Conservation (phyloP, 495 filamentous ascomycete species). For the Hypoxylon intermedium region DNA sequence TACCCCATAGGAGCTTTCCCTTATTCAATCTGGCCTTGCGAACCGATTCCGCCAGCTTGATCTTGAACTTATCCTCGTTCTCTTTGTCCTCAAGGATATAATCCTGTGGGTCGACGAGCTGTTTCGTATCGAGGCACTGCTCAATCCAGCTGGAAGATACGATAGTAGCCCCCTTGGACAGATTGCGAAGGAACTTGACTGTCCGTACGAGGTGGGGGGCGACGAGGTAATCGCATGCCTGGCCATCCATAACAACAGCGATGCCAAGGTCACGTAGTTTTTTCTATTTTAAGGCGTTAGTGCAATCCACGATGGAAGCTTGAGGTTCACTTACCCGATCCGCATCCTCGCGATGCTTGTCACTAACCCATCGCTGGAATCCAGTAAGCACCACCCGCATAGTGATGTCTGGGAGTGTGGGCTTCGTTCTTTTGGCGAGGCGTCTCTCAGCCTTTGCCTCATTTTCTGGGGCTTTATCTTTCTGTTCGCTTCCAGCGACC, state of each 20-base stretch:
- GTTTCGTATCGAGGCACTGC: conserved; percentile 66
- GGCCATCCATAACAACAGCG: conserved; percentile 73
- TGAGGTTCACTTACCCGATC: conserved; percentile 71
- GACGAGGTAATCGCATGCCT: conserved; percentile 82
- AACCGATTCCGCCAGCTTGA: conserved; percentile 70
- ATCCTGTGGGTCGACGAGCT: conserved; percentile 63
- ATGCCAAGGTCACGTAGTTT: conserved; percentile 86
- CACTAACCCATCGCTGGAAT: conserved; percentile 74
- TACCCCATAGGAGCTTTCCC: conserved; percentile 71
- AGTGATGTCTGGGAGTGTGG: conserved; percentile 61
- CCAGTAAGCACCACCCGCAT: conserved; percentile 81
- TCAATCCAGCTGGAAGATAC: conserved; percentile 81
- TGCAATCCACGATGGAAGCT: conserved; percentile 4
- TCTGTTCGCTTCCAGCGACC: conserved; percentile 48
- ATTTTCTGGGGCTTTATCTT: conserved; percentile 58
- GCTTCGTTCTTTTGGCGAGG: conserved; percentile 68
- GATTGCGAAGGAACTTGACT: conserved; percentile 86
- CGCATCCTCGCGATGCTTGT: conserved; percentile 72
- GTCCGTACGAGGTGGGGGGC: conserved; percentile 87
- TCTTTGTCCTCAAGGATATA: conserved; percentile 73
- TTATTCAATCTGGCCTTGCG: conserved; percentile 75
- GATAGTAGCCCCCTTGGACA: conserved; percentile 78
- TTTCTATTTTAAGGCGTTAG: conserved; percentile 60
- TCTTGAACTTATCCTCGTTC: conserved; percentile 71
- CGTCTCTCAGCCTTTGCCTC: conserved; percentile 57